Percentiles rank a stretch among this genome's conserved stretches.
Evolutionary conservation across 768 basidiomycete species (phyloP).

Genomic region (Lactarius quietus): DNA sequence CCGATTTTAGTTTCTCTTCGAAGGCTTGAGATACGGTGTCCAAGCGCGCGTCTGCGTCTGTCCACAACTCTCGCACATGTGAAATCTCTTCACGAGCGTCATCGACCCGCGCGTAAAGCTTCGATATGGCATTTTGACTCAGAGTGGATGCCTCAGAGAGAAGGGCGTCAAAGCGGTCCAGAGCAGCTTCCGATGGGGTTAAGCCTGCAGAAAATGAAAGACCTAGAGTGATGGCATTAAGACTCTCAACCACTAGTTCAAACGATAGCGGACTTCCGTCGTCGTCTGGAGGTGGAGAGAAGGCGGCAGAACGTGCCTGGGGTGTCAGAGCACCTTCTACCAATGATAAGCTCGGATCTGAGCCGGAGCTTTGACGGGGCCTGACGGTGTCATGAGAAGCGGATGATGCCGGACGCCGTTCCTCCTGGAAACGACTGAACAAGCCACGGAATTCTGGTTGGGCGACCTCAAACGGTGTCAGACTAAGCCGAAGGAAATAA

Average conservation of each 20-base stretch:
- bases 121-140: slow-evolving; percentile 43
- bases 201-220: slow-evolving; percentile 25
- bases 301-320: slow-evolving; percentile 4
- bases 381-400: slow-evolving; percentile 49
- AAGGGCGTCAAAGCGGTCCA: slow-evolving; percentile 43
- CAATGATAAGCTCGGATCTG: slow-evolving; percentile 50
- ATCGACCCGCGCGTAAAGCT: slow-evolving; percentile 51
- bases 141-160: slow-evolving; percentile 48
- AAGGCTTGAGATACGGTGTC: slow-evolving; percentile 44
- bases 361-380: slow-evolving; percentile 45
- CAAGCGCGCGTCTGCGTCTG: slow-evolving; percentile 43
- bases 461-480: slow-evolving; percentile 65
- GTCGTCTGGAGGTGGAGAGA: slow-evolving; percentile 35
- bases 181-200: slow-evolving; percentile 39
- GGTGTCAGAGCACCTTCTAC: slow-evolving; percentile 10
- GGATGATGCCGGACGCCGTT: slow-evolving; percentile 48
- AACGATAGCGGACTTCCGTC: slow-evolving; percentile 35
- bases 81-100: slow-evolving; percentile 50
- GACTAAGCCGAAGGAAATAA: slow-evolving; percentile 34
- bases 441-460: slow-evolving; percentile 62
- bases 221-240: slow-evolving; percentile 48
- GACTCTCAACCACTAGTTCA: slow-evolving; percentile 50
- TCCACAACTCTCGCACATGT: slow-evolving; percentile 43
- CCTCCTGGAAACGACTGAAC: slow-evolving; percentile 52
- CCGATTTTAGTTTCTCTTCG: slow-evolving; percentile 39